Conservation (phyloP, 305 asterid species). For the Nicotiana rustica region DNA sequence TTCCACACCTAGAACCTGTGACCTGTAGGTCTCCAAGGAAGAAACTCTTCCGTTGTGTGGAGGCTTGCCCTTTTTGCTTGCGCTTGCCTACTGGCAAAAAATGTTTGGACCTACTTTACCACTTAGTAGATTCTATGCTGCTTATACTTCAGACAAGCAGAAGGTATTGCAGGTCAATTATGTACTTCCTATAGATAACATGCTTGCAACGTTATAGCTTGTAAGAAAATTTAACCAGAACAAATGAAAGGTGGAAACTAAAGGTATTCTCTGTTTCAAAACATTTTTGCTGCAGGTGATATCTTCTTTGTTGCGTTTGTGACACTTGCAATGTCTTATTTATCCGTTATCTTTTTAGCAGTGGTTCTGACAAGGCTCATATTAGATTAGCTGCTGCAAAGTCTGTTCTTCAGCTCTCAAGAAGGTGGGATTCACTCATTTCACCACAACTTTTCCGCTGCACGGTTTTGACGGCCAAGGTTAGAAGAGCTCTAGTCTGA, state of each 20-base stretch:
- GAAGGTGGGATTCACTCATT: constrained; percentile 94
- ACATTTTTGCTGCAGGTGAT: constrained; percentile 14
- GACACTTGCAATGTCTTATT: constrained; percentile 19
- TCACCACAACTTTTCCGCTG: constrained; percentile 72
- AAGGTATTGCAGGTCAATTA: constrained; percentile 1
- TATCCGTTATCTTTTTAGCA: constrained; percentile 43
- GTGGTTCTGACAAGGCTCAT: constrained; percentile 66
- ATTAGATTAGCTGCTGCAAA: constrained; percentile 90
- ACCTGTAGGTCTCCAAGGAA: background rate
- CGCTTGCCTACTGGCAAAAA: constrained; percentile 10
- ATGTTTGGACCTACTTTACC: constrained; percentile 19
- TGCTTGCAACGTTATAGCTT: background rate
- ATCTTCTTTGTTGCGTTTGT: constrained; percentile 15
- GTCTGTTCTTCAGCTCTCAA: constrained; percentile 83
- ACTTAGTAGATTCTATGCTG: constrained; percentile 24
- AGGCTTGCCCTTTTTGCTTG: background rate
- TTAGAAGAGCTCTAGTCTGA: constrained; percentile 44
- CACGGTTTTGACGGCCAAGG: constrained; percentile 79
- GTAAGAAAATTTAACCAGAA: constrained; percentile 25
- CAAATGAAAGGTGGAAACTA: constrained; percentile 17
- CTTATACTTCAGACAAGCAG: constrained; percentile 29
- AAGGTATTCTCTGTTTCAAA: constrained; percentile 22
- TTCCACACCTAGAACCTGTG: constrained; percentile 28
- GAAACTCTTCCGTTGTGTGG: background rate
- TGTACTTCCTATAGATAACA: constrained; percentile 25